Conservation (phyloP, 306 rosid species). For the Trichosanthes cucumerina region DNA sequence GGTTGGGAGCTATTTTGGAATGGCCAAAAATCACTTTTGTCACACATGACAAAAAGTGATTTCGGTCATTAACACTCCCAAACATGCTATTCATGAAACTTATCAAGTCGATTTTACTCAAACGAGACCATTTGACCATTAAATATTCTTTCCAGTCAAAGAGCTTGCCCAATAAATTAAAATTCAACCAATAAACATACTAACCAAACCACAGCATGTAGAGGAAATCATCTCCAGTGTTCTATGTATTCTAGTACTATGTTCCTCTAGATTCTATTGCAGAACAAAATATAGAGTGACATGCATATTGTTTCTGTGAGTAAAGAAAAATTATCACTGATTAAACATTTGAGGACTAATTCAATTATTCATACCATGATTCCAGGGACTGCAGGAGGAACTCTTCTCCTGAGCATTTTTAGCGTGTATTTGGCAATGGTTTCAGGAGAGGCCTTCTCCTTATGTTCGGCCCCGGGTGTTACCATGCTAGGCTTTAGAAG, state of each 20-base stretch:
- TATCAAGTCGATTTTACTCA: background rate
- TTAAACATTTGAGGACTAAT: background rate
- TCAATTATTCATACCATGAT: slow-evolving; percentile 57
- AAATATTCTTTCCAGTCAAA: background rate
- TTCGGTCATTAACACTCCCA: no score
- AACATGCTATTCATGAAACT: background rate
- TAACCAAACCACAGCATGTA: background rate
- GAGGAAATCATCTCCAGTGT: background rate
- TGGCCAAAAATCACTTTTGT: no score
- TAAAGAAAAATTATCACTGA: background rate
- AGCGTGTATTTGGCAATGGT: slow-evolving; percentile 75
- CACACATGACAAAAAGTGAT: no score
- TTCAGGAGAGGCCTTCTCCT: slow-evolving; percentile 79
- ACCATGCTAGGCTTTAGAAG: slow-evolving; percentile 99
- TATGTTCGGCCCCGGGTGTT: slow-evolving; percentile 97
- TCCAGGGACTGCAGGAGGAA: slow-evolving; percentile 98
- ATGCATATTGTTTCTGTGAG: background rate
- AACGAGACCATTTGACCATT: background rate
- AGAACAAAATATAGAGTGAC: background rate
- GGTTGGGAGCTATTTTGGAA: no score
- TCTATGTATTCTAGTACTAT: background rate
- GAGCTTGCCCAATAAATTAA: background rate
- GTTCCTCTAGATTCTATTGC: background rate
- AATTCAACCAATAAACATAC: background rate
- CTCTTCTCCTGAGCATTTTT: slow-evolving; percentile 77